phyloP scores from a whole-genome alignment of 208 protist species.

The Porcisia deanei region DNA sequence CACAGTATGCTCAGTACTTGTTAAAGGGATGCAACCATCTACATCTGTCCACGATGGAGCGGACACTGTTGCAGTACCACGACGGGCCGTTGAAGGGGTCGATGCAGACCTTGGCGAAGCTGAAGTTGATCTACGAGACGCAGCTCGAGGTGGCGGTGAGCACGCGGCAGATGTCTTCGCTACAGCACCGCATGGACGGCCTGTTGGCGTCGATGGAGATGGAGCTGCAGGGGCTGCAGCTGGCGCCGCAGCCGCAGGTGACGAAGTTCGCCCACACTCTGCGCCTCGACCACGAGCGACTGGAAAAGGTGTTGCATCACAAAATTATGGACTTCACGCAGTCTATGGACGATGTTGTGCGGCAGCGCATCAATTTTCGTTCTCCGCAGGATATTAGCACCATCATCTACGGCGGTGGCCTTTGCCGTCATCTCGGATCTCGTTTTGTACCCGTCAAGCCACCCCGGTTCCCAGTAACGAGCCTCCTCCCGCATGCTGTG shows the following conservation, averaged over 20 bases:
- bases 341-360: constrained; percentile 85
- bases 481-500: constrained; percentile 76
- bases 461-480: constrained; percentile 59
- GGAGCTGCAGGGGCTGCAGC: constrained; percentile 83
- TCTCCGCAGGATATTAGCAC: constrained; percentile 90
- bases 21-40: constrained; percentile 86
- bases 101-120: constrained; percentile 78
- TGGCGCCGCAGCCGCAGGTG: constrained; percentile 72
- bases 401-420: constrained; percentile 86
- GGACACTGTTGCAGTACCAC: constrained; percentile 84
- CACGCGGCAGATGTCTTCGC: constrained; percentile 78
- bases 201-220: constrained; percentile 91
- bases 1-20: constrained; percentile 93
- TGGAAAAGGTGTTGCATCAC: constrained; percentile 83
- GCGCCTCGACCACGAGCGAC: constrained; percentile 61
- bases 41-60: constrained; percentile 83
- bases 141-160: constrained; percentile 86
- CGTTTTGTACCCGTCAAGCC: constrained; percentile 69
- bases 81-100: constrained; percentile 57
- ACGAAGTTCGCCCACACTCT: constrained; percentile 67
- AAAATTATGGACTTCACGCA: constrained; percentile 89
- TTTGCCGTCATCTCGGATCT: constrained; percentile 80
- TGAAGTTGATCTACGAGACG: constrained; percentile 88
- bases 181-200: constrained; percentile 91
- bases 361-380: constrained; percentile 85